Evolutionary conservation across 768 basidiomycete species (phyloP), one percentile per base, ranked within the genome.

Genomic region (Paxillus ammoniavirescens): DNA sequence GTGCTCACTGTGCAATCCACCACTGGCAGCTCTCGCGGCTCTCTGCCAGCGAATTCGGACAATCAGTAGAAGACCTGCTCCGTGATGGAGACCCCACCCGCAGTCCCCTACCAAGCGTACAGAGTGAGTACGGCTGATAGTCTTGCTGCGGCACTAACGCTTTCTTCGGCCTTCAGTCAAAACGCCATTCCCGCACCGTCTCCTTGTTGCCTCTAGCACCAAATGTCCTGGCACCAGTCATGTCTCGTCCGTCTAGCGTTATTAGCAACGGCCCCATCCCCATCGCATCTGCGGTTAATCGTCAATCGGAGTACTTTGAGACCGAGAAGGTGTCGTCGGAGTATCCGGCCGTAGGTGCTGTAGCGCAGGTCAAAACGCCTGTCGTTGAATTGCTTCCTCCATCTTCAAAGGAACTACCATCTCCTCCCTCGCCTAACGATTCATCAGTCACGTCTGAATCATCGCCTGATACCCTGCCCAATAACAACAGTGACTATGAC

Each of bases 21-120:
- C 37, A 38, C 31, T 9, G 17, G 40, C 9, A 18, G n/a, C 8
- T 7, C 15, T 35, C 13, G 35, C 35, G 13, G 13, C 5, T 13
- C 35, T 35, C 21, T n/a, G 12, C 13, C 12, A 14, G 14, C 7
- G 9, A 1, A 9, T 10, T 6, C 21, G 15, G 18, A 28, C 30
- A 23, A 8, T 23, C 18, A 18, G 26, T 42, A 38, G 41, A 26
- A 18, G 31, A 31, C 31, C 31, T 31, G 31, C 31, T 48, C 26
- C 36, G 42, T 40, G 12, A 59, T 59, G 58, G 50, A 64, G 42
- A 37, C 52, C 23, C 54, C 44, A 15, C 23, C 56, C 17, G 49
- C 72, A n/a, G 72, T 81, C 12, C 77, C 79, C 5, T 81, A 81
- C 66, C 77, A 77, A 58, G 74, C 79, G 0, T 80, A 80, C 67